A percentile compares a stretch with the other conserved stretches of the same genome.
Conservation (phyloP, 495 filamentous ascomycete genomes). For the Apodospora peruviana region DNA sequence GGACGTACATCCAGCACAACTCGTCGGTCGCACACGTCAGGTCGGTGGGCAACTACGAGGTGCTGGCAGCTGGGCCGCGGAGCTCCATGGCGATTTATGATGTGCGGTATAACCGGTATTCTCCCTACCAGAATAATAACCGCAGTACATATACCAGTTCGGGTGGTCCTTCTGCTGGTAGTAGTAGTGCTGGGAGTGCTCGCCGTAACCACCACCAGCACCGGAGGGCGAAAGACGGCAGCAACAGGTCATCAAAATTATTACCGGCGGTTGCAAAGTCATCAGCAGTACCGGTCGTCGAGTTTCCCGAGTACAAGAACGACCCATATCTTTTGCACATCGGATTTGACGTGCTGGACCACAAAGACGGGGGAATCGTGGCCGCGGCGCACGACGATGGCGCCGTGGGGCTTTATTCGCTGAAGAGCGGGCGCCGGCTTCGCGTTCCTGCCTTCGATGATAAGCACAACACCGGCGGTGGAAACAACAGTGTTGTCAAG, state of each 20-base stretch:
- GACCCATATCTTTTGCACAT: slow-evolving; percentile 20
- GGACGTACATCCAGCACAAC: slow-evolving; percentile 19
- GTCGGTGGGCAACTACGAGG: slow-evolving; percentile 22
- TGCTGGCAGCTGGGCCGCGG: slow-evolving; percentile 33
- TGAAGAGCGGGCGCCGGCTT: slow-evolving; percentile 28
- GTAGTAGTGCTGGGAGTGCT: no score
- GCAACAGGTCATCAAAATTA: background rate
- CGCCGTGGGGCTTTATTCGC: slow-evolving; percentile 35
- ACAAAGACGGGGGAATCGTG: slow-evolving; percentile 22
- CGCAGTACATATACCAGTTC: background rate
- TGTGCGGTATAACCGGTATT: slow-evolving; percentile 17
- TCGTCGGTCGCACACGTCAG: slow-evolving; percentile 28
- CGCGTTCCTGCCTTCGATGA: slow-evolving; percentile 8
- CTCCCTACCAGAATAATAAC: background rate
- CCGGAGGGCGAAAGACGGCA: background rate
- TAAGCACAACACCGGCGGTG: slow-evolving; percentile 2
- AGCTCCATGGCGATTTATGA: slow-evolving; percentile 36
- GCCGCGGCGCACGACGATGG: slow-evolving; percentile 39
- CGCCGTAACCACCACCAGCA: background rate
- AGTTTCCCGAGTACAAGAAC: slow-evolving; percentile 33
- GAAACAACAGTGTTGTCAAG: slow-evolving; percentile 15
- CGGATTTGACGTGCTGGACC: slow-evolving; percentile 30
- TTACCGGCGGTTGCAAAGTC: background rate
- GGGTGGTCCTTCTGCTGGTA: no score
- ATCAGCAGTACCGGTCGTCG: slow-evolving; percentile 23